A percentile compares a stretch with the other conserved stretches of the same genome.
phyloP scores from a whole-genome alignment of 306 rosid species.

The Luffa acutangula region DNA sequence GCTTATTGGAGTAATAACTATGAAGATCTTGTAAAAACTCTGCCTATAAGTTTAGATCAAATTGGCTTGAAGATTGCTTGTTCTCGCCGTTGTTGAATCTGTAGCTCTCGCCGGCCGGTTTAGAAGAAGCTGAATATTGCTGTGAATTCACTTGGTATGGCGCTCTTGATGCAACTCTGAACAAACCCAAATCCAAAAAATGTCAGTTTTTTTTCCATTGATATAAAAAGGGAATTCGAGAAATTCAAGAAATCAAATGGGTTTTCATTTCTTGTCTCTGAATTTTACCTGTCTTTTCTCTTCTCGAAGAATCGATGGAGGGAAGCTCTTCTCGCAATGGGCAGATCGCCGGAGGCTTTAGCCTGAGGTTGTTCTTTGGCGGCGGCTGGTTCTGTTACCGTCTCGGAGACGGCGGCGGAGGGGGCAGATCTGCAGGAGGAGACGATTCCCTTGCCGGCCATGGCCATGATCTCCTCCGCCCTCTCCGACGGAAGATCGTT shows the following conservation, averaged over 20 bases:
- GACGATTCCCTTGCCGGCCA: slow-evolving; percentile 39
- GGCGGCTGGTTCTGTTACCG: not conserved
- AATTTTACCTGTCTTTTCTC: slow-evolving; percentile 75
- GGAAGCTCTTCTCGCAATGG: slow-evolving; percentile 72
- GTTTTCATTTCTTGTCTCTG: not conserved
- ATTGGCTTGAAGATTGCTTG: slow-evolving; percentile 27
- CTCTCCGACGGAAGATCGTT: slow-evolving; percentile 37
- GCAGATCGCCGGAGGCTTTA: slow-evolving; percentile 42
- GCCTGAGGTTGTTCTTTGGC: slow-evolving; percentile 17
- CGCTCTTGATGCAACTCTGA: slow-evolving; percentile 54
- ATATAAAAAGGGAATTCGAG: not conserved
- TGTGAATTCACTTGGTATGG: slow-evolving; percentile 50
- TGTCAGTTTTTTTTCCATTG: not conserved
- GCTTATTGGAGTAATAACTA: not conserved
- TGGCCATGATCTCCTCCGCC: slow-evolving; percentile 61
- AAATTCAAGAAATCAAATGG: not conserved
- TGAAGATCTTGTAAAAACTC: too few relatives aligned
- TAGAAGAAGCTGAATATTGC: not conserved
- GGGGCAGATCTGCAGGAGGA: slow-evolving; percentile 4
- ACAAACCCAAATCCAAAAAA: not conserved
- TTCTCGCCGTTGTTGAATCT: slow-evolving; percentile 22
- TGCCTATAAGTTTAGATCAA: slow-evolving; percentile 49
- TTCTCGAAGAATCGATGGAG: slow-evolving; percentile 84
- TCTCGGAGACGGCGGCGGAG: not conserved
- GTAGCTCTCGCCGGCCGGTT: slow-evolving; percentile 9